These are phyloP conservation scores for Nematocida sp. DNA, from an alignment of 371 early-diverging fungal genomes.

Conservation along the genomic window DNA sequence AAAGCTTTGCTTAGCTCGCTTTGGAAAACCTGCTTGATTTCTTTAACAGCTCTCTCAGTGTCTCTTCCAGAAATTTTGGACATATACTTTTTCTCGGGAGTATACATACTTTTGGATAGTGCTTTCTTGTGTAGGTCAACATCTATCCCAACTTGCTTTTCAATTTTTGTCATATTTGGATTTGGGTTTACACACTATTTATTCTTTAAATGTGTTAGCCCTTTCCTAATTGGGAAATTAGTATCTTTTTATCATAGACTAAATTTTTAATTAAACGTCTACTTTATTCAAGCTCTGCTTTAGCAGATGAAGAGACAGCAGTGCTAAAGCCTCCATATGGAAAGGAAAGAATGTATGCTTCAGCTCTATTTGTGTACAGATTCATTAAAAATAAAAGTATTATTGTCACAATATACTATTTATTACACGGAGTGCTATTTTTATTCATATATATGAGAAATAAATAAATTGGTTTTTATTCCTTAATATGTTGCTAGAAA, in stretches of 20 bases:
- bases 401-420: too few species aligned
- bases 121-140: background rate
- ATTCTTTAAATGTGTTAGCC: background rate
- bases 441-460: too few species aligned
- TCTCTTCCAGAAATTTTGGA: background rate
- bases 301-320: too few species aligned
- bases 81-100: background rate
- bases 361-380: too few species aligned
- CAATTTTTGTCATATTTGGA: background rate
- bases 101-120: background rate
- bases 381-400: too few species aligned
- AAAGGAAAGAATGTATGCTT: too few species aligned
- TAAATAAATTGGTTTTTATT: too few species aligned
- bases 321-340: too few species aligned
- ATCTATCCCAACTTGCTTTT: background rate
- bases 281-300: too few species aligned
- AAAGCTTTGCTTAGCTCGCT: background rate
- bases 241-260: background rate
- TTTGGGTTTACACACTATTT: background rate
- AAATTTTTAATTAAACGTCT: too few species aligned
- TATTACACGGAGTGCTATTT: too few species aligned
- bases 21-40: background rate
- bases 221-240: background rate
- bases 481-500: too few species aligned
- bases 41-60: background rate